phyloP scores from a whole-genome alignment of 495 filamentous ascomycete genomes.

The Margaritispora aquatica region DNA sequence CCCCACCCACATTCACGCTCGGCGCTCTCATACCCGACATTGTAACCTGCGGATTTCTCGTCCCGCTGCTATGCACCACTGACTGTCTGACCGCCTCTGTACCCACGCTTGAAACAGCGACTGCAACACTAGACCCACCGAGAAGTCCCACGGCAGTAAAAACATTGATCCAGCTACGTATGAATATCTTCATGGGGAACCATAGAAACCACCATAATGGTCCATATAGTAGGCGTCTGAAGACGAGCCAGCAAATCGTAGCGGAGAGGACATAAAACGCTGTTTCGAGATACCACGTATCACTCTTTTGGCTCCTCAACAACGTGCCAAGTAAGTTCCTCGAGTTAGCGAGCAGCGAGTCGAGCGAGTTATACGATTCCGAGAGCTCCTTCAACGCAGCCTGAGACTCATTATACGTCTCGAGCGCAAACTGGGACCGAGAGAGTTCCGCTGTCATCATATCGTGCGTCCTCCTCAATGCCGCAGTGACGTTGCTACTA shows the following conservation, averaged over 20 bases:
- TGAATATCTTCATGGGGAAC: slow-evolving; percentile 64
- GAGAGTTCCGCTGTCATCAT: slow-evolving; percentile 77
- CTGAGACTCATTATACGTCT: slow-evolving; percentile 76
- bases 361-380: slow-evolving; percentile 71
- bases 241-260: slow-evolving; percentile 80
- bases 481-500: slow-evolving; percentile 75
- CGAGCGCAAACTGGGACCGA: slow-evolving; percentile 78
- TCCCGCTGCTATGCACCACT: slow-evolving; percentile 40
- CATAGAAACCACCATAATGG: slow-evolving; percentile 86
- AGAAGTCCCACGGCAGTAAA: slow-evolving; percentile 30
- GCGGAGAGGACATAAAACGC: slow-evolving; percentile 72
- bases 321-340: slow-evolving; percentile 72
- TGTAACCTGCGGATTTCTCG: slow-evolving; percentile 26
- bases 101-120: slow-evolving; percentile 23
- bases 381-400: slow-evolving; percentile 73
- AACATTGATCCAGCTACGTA: slow-evolving; percentile 39
- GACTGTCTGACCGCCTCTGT: slow-evolving; percentile 23
- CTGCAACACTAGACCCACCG: slow-evolving; percentile 26
- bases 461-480: slow-evolving; percentile 76
- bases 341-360: slow-evolving; percentile 65
- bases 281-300: slow-evolving; percentile 93
- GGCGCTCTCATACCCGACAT: slow-evolving; percentile 10
- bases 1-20: slow-evolving; percentile 22
- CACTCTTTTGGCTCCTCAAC: slow-evolving; percentile 81
- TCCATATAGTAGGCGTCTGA: slow-evolving; percentile 77